Conservation (phyloP, 306 rosid species). For the Castanopsis chinensis region DNA sequence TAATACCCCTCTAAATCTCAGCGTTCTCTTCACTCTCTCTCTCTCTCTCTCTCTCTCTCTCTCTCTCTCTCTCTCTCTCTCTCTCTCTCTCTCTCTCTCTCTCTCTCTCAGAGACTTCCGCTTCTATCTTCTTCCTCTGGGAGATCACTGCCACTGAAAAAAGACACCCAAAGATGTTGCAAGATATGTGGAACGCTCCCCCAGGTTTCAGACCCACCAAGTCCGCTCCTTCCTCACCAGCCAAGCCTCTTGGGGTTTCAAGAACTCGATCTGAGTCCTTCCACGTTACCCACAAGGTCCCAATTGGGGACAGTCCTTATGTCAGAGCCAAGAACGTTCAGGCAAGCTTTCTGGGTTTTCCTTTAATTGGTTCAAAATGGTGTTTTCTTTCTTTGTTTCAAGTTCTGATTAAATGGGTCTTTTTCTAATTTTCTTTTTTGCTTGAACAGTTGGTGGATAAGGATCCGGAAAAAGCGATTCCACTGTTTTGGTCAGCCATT, state of each 20-base stretch:
- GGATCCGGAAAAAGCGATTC: constrained; percentile 97
- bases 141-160: constrained; percentile 3
- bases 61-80: not conserved
- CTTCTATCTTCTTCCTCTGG: not conserved
- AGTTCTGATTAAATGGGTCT: not conserved
- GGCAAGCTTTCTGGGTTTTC: constrained; percentile 34
- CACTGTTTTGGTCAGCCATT: constrained; percentile 95
- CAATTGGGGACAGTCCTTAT: constrained; percentile 83
- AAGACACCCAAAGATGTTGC: constrained; percentile 41
- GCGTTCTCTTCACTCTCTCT: not conserved
- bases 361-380: not conserved
- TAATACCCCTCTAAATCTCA: constrained; percentile 9
- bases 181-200: constrained; percentile 93
- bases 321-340: constrained; percentile 97
- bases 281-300: constrained; percentile 84
- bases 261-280: constrained; percentile 83
- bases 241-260: constrained; percentile 69
- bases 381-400: not conserved
- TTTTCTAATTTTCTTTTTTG: not conserved
- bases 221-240: constrained; percentile 96
- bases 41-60: not conserved
- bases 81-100: not conserved
- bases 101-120: not conserved
- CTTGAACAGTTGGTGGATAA: constrained; percentile 74
- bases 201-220: constrained; percentile 94